Evolutionary conservation across 352 stramenopile genomes (phyloP).

Genomic region (Phytophthora syringae): DNA sequence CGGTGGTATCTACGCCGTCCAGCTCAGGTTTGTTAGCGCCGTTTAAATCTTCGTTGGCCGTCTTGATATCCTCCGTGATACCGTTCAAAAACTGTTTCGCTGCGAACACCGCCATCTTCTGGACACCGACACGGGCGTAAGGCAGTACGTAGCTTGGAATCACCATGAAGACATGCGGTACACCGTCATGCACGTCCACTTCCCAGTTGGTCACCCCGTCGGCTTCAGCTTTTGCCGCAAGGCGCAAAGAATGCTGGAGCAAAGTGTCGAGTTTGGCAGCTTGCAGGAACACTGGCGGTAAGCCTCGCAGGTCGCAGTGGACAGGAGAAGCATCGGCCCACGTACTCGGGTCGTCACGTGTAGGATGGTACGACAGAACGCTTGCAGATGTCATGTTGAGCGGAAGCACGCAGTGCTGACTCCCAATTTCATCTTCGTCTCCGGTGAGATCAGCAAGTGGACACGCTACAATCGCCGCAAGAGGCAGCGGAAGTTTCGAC

Average conservation of each 20-base stretch:
- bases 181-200: conserved; percentile 41
- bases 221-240: conserved; percentile 33
- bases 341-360: conserved; percentile 27
- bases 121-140: conserved; percentile 25
- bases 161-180: conserved; percentile 53
- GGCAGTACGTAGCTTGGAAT: conserved; percentile 41
- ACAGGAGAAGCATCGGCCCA: conserved; percentile 40
- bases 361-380: conserved; percentile 24
- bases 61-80: neutral
- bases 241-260: conserved; percentile 33
- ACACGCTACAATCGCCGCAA: conserved; percentile 40
- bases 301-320: conserved; percentile 39
- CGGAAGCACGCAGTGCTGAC: conserved; percentile 39
- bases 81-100: conserved; percentile 26
- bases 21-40: neutral
- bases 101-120: conserved; percentile 37
- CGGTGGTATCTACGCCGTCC: neutral
- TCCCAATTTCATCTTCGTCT: conserved; percentile 10
- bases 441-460: conserved; percentile 53
- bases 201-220: conserved; percentile 42
- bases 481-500: conserved; percentile 22
- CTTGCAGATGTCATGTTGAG: conserved; percentile 22
- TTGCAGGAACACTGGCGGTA: conserved; percentile 47
- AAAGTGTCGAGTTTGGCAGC: conserved; percentile 39
- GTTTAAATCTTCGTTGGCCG: neutral